phyloP scores from a whole-genome alignment of 2,329 filamentous ascomycete species.

The Aspergillus sp. region DNA sequence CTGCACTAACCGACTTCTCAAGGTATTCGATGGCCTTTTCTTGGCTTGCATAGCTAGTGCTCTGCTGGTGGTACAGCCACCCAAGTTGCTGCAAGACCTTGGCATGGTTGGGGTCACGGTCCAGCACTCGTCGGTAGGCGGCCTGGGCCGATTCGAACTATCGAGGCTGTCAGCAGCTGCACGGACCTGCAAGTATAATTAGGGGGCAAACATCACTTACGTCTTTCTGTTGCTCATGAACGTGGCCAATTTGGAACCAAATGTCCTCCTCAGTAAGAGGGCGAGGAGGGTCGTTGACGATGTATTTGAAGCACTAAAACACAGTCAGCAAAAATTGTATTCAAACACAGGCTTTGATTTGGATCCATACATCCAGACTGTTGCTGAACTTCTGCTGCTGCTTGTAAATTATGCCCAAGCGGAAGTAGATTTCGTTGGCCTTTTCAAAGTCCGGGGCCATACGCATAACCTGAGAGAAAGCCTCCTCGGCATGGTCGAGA shows the following conservation, averaged over 20 bases:
- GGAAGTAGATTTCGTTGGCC: slow-evolving; percentile 98
- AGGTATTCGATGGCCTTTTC: slow-evolving; percentile 95
- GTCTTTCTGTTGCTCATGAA: slow-evolving; percentile 98
- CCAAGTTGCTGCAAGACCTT: slow-evolving; percentile 97
- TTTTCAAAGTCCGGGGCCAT: slow-evolving; percentile 98
- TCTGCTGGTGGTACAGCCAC: slow-evolving; percentile 96
- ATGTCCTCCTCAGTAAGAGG: slow-evolving; percentile 96
- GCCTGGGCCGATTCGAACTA: slow-evolving; percentile 90
- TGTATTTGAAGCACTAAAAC: slow-evolving; percentile 90
- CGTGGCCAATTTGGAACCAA: slow-evolving; percentile 99
- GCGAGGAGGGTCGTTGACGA: slow-evolving; percentile 83
- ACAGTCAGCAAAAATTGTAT: slow-evolving; percentile 5
- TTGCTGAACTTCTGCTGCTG: slow-evolving; percentile 90
- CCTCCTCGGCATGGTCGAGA: slow-evolving; percentile 93
- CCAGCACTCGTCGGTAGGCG: slow-evolving; percentile 86
- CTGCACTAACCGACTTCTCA: slow-evolving; percentile 90
- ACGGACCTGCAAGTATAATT: neutral
- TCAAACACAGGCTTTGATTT: neutral
- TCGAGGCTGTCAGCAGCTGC: slow-evolving; percentile 23
- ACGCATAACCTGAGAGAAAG: slow-evolving; percentile 97
- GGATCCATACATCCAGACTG: slow-evolving; percentile 70
- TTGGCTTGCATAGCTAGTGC: slow-evolving; percentile 81
- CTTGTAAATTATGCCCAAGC: slow-evolving; percentile 98
- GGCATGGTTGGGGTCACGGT: slow-evolving; percentile 90
- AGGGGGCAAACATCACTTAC: slow-evolving; percentile 50